Conservation (phyloP, 257 asterid genomes). For the Plantago elongata region DNA sequence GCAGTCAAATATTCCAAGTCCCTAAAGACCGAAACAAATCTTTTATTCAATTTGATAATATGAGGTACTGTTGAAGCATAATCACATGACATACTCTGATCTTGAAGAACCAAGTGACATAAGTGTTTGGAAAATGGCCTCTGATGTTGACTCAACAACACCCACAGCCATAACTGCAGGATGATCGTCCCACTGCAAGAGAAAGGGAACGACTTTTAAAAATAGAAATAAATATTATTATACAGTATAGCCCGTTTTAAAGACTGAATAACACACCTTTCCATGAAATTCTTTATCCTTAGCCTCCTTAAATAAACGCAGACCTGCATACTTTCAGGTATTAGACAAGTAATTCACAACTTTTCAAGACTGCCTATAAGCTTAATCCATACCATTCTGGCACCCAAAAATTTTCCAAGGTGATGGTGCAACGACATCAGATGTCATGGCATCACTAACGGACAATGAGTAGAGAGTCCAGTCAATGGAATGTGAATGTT, state of each 20-base stretch:
- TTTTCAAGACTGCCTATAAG: constrained; percentile 15
- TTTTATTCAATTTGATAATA: neutral
- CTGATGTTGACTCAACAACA: constrained; percentile 85
- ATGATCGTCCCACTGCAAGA: constrained; percentile 72
- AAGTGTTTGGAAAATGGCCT: constrained; percentile 83
- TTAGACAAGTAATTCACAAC: constrained; percentile 28
- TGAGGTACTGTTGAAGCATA: constrained; percentile 11
- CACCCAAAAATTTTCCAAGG: constrained; percentile 98
- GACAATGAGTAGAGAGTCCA: constrained; percentile 81
- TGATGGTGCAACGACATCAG: constrained; percentile 92
- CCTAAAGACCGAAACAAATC: neutral
- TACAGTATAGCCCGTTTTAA: constrained; percentile 18
- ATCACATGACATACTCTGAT: constrained; percentile 70
- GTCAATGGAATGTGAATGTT: constrained; percentile 51
- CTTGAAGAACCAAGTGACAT: constrained; percentile 98
- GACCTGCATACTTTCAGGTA: constrained; percentile 46
- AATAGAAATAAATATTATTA: neutral
- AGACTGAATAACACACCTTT: constrained; percentile 46
- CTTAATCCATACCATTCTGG: constrained; percentile 66
- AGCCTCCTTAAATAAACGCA: constrained; percentile 88
- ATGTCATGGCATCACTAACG: constrained; percentile 55
- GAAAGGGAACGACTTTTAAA: constrained; percentile 13
- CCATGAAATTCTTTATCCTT: constrained; percentile 65
- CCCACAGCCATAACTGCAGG: constrained; percentile 99
- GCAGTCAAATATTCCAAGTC: constrained; percentile 3